phyloP scores from a whole-genome alignment of 805 yeast genomes.

The Saturnispora hagleri region DNA sequence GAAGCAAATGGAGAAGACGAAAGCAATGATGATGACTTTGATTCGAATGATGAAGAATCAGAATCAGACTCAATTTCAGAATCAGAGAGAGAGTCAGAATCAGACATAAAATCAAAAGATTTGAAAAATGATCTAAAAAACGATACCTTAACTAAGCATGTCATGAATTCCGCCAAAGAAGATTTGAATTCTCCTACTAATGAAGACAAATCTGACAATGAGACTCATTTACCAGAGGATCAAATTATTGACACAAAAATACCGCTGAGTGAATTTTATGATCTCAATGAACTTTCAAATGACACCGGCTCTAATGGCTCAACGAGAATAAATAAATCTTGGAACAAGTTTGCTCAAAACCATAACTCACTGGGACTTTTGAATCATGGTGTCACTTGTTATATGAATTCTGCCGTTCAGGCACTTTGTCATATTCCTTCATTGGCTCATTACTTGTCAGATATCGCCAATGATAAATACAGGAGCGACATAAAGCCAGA shows the following conservation, averaged over 20 bases:
- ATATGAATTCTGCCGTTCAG: slow-evolving; percentile 92
- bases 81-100: neutral
- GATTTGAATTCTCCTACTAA: slow-evolving; percentile 12
- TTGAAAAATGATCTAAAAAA: slow-evolving; percentile 22
- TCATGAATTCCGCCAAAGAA: neutral
- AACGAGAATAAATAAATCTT: slow-evolving; percentile 55
- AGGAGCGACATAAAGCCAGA: slow-evolving; percentile 36
- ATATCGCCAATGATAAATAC: slow-evolving; percentile 48
- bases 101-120: slow-evolving; percentile 9
- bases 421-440: slow-evolving; percentile 88
- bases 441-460: slow-evolving; percentile 69
- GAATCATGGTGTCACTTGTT: slow-evolving; percentile 93
- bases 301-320: slow-evolving; percentile 62
- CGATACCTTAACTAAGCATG: slow-evolving; percentile 10
- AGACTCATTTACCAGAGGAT: slow-evolving; percentile 15
- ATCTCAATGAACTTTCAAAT: slow-evolving; percentile 43
- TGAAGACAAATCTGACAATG: slow-evolving; percentile 16
- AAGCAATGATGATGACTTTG: slow-evolving; percentile 4
- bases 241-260: slow-evolving; percentile 15
- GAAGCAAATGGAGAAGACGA: slow-evolving; percentile 3
- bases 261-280: slow-evolving; percentile 39
- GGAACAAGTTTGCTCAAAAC: slow-evolving; percentile 44
- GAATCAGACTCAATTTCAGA: slow-evolving; percentile 13
- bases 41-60: slow-evolving; percentile 18
- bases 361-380: slow-evolving; percentile 66